Base-by-base conservation (phyloP, 495 filamentous ascomycete genomes). In the Hypoxylon perforatum region DNA sequence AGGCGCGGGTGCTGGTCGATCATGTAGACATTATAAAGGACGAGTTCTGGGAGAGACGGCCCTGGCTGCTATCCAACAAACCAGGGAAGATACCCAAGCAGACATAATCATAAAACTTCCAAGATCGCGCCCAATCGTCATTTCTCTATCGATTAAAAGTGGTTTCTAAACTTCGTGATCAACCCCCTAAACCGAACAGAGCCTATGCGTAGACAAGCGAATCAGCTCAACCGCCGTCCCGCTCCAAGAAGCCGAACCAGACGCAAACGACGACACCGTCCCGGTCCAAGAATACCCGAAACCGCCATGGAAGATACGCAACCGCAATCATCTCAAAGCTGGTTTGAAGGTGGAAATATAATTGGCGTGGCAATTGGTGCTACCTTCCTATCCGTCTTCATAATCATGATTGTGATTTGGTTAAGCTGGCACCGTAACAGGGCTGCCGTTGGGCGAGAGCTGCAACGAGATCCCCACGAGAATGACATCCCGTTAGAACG, bases 1-100 rank as follows among this genome's bases (percentile, higher is more conserved):
- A 93, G 72, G 92, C 93, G 19, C 79, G 84, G 52, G 88, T 99
- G 36, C 85, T 90, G 14, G 80, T 94, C 39, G 88, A 94, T 57
- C 93, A 97, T 78, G 78, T 92, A 54, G 95, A 99, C 77, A 90
- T 99, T 71, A 97, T 98, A 73, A 91, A 89, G 61, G 91, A 97
- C 78, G 90, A 91, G 6, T 98, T 99, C 76, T 99, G 94, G 95
- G 84, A 91, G 61, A 81, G 82, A 67, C 82, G 91, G 69, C 92
- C 93, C 7, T 97, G 94, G 92, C 85, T 99, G 58, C 75, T 97
- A 54, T 90, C 87, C 14, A 88, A 89, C 55, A 91, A 88, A 69
- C 86, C 90, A 19, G 88, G 89, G 10, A 90, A 86, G 71, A 76
- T 90, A 53, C 87, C 87, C 3, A 84, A 82, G 46, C 78, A 88